Evolutionary conservation across 1,284 basidiomycete genomes (phyloP), one percentile per base, ranked within the genome.

Genomic region (Ustilago cynodontis): DNA sequence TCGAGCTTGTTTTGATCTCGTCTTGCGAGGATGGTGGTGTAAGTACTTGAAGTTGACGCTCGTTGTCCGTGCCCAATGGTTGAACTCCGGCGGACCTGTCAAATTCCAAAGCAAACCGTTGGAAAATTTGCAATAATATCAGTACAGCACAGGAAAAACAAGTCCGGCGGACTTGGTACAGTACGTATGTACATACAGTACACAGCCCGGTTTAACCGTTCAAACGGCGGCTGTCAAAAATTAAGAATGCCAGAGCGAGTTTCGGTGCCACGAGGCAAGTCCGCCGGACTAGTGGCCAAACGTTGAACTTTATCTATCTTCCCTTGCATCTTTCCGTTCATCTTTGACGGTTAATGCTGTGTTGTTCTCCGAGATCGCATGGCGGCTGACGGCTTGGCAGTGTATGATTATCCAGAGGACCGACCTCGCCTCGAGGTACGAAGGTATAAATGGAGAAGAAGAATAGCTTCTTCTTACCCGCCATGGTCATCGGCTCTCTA

Each of bases 11-110:
- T 26, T 18, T 22, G 24, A 49, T 14, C 24, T 16, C 47, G 13
- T 26, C 22, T 6, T 24, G 52, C 9, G 3, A 39, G 49, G 49
- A 50, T 31, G 49, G 13, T 10, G 28, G 3, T 50, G 20, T 11
- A 33, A 33, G 31, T 5, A 10, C 8, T 9, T 16, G 52, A 11
- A n/a, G 52, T 9, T 22, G 41, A 43, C 1, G 41, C n/a, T 43
- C 3, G n/a, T 43, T 20, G 41, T 10, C 41, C 11, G 41, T 20
- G 18, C 6, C n/a, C 41, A 20, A n/a, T n/a, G n/a, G 37, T 20
- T 20, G n/a, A 57, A 49, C 39, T 66, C 64, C 64, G 64, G 3
- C 47, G 64, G 64, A 60, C 52, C 64, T 60, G 64, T 66, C 64
- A 60, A 60, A 56, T 9, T 35, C n/a, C 11, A n/a, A 24, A 37